Conservation (phyloP, 2,329 filamentous ascomycete species). For the Xylaria sp. region DNA sequence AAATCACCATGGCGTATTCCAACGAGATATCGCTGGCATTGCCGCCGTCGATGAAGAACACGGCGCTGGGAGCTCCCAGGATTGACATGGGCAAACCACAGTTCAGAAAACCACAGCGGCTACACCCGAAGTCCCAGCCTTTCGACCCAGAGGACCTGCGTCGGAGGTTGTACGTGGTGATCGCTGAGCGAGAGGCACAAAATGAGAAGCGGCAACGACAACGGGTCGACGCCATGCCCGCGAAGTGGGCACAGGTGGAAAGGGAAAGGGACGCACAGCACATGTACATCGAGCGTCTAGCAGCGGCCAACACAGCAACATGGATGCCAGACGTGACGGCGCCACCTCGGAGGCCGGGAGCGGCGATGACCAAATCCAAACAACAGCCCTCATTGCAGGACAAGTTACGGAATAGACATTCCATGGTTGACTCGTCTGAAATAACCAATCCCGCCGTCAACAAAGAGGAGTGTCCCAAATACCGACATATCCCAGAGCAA, state of each 20-base stretch:
- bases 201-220: conserved; percentile 52
- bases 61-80: conserved; percentile 28
- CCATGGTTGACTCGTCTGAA: conserved; percentile 8
- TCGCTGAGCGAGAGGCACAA: conserved; percentile 61
- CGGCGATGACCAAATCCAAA: conserved; percentile 25
- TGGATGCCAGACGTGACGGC: conserved; percentile 23
- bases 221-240: conserved; percentile 43
- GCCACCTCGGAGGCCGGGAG: conserved; percentile 8
- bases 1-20: conserved; percentile 36
- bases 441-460: conserved; percentile 7
- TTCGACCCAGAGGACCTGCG: conserved; percentile 68
- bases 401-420: conserved; percentile 39
- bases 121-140: conserved; percentile 48
- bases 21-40: conserved; percentile 26
- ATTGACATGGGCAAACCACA: conserved; percentile 20
- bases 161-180: conserved; percentile 62
- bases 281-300: conserved; percentile 23
- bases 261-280: conserved; percentile 33
- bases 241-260: conserved; percentile 32
- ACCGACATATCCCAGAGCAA: conserved; percentile 64
- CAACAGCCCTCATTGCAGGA: conserved; percentile 40
- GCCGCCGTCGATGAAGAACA: conserved; percentile 21
- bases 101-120: conserved; percentile 31
- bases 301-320: conserved; percentile 12
- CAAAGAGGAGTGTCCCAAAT: conserved; percentile 38